Percentiles rank a stretch among this genome's conserved stretches.
Conservation (phyloP, 2,329 filamentous ascomycete species). For the Aspergillus sergii region DNA sequence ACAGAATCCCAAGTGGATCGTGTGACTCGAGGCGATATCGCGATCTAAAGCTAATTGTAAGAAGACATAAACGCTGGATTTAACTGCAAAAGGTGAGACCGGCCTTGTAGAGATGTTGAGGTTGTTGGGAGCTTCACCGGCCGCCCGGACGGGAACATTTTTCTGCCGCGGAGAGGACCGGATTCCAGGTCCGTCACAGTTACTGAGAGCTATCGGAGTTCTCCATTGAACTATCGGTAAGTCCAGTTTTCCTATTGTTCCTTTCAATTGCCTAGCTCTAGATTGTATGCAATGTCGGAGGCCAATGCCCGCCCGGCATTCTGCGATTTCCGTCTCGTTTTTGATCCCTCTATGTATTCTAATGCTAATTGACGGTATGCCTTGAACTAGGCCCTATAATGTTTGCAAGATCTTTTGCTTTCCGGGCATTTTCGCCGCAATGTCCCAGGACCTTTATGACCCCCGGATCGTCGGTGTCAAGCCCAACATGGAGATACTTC, state of each 20-base stretch:
- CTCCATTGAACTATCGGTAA: constrained; percentile 5
- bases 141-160: constrained; percentile 44
- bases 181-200: constrained; percentile 16
- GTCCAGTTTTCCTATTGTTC: neutral
- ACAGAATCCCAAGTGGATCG: constrained; percentile 17
- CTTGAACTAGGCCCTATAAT: constrained; percentile 25
- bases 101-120: constrained; percentile 35
- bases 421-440: constrained; percentile 30
- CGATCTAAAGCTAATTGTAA: constrained; percentile 12
- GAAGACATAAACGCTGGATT: constrained; percentile 22
- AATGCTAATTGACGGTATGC: constrained; percentile 9
- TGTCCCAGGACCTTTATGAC: constrained; percentile 24
- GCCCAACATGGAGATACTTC: constrained; percentile 32
- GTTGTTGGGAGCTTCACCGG: constrained; percentile 43
- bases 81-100: constrained; percentile 8
- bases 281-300: neutral
- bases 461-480: constrained; percentile 15
- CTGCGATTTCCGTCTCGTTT: neutral
- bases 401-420: constrained; percentile 32
- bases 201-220: constrained; percentile 9
- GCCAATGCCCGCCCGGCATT: neutral
- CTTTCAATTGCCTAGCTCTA: neutral
- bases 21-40: constrained; percentile 7
- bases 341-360: neutral
- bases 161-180: constrained; percentile 37